Percentiles rank a stretch among this genome's conserved stretches.
Conservation (phyloP, 2,329 filamentous ascomycete genomes). For the Penicillium aurantiogriseum region DNA sequence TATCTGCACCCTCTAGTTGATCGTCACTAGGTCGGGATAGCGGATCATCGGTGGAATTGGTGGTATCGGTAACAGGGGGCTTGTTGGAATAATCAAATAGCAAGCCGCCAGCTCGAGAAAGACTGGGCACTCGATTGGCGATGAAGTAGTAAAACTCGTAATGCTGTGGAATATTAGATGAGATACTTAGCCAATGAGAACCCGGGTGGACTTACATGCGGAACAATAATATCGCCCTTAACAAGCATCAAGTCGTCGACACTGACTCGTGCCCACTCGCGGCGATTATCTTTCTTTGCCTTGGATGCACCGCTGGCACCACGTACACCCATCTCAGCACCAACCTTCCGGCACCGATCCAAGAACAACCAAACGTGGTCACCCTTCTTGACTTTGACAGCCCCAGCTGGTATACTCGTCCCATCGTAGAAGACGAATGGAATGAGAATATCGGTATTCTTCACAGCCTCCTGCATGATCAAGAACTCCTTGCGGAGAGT, state of each 20-base stretch:
- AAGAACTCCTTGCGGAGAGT: constrained; percentile 76
- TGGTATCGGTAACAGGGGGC: constrained; percentile 30
- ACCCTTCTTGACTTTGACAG: constrained; percentile 85
- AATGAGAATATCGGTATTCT: constrained; percentile 82
- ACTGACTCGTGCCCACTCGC: constrained; percentile 88
- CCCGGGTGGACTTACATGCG: constrained; percentile 67
- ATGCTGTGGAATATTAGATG: constrained; percentile 58
- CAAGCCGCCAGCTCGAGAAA: constrained; percentile 67
- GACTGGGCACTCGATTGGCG: constrained; percentile 68
- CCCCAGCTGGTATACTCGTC: constrained; percentile 80
- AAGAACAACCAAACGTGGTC: constrained; percentile 91
- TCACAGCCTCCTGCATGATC: constrained; percentile 78
- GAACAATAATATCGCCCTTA: constrained; percentile 83
- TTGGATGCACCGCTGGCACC: constrained; percentile 51
- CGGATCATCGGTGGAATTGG: constrained; percentile 40
- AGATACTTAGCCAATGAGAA: background rate
- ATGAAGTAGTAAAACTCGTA: constrained; percentile 98
- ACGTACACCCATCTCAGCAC: constrained; percentile 75
- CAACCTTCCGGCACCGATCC: constrained; percentile 86
- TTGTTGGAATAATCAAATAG: constrained; percentile 73
- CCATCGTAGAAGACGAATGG: constrained; percentile 98
- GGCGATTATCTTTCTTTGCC: constrained; percentile 58
- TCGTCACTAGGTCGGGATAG: constrained; percentile 51
- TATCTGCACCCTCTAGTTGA: constrained; percentile 69
- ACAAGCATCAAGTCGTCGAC: constrained; percentile 96